Base-by-base conservation (phyloP, 345 rosid species). In the Eucalyptus albens region DNA sequence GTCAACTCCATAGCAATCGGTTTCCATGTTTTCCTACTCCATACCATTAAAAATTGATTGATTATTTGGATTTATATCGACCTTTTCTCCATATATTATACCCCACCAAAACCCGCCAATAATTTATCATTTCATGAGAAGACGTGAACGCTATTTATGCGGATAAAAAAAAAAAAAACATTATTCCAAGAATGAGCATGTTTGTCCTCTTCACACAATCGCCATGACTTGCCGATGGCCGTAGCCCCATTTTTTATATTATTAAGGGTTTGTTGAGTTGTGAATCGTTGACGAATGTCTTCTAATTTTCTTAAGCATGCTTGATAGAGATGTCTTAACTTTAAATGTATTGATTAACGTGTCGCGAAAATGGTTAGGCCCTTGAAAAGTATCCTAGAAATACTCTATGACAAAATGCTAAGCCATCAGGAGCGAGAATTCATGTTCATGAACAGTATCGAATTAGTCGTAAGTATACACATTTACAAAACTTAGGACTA, bases 171-270 rank as follows among this genome's bases (percentile, higher is more conserved):
- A 91, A 49, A 49, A 50, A 27, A 49, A 87, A 87, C 92, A 87
- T 83, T 86, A 88, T 92, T 93, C 92, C 92, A 89, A 89, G 92
- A 90, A 93, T 91, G 94, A 92, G 94, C 89, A 92, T 93, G 92
- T 92, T 92, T 93, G 93, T 93, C 91, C 44, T 91, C 60, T 88
- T 80, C 42, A 31, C 87, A 21, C 87, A 15, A 31, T 33, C 86
- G 47, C 67, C 50, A 21, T 44, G 27, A 15, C 47, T 37, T 6
- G 47, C 83, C 27, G 45, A 11, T 11, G 83, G 27, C 83, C 15
- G 83, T 6, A 19, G 83, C 83, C 83, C 83, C 83, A 6, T 7
- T 21, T 37, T 10, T 16, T 33, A 9, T 19, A 11, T 37, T 62
- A 27, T 62, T 77, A 77, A 44, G 83, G 83, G 42, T 77, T 77